Conservation (phyloP, 345 rosid genomes). For the Pugionium dolabratum region DNA sequence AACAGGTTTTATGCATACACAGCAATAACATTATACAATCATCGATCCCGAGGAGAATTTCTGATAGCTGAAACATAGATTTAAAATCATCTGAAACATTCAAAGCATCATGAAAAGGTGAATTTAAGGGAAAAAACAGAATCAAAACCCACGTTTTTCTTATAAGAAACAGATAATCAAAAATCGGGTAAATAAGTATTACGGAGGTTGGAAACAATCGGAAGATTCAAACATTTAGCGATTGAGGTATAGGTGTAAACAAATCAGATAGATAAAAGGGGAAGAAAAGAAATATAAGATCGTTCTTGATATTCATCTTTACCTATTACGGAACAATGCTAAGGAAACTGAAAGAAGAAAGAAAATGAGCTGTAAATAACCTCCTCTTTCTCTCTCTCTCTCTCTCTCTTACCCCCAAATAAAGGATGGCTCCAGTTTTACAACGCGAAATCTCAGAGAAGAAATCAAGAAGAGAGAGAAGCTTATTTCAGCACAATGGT, state of each 20-base stretch:
- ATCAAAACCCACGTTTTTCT: slow-evolving; percentile 22
- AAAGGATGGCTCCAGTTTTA: slow-evolving; percentile 32
- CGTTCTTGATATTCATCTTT: background rate
- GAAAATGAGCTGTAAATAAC: slow-evolving; percentile 38
- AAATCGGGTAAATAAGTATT: slow-evolving; percentile 1
- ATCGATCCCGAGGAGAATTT: background rate
- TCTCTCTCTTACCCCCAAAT: background rate
- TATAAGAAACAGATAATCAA: background rate
- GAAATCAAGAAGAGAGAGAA: slow-evolving; percentile 37
- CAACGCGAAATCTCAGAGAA: slow-evolving; percentile 23
- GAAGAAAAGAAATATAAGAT: background rate
- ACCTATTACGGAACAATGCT: slow-evolving; percentile 40
- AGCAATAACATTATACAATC: background rate
- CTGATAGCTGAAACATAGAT: background rate
- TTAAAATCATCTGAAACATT: background rate
- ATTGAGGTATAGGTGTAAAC: background rate
- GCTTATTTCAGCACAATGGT: slow-evolving; percentile 14
- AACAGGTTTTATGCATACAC: slow-evolving; percentile 12
- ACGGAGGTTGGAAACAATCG: slow-evolving; percentile 34
- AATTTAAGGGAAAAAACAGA: background rate
- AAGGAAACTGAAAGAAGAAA: slow-evolving; percentile 26
- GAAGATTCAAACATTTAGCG: slow-evolving; percentile 28
- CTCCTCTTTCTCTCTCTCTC: background rate
- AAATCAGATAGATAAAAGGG: background rate
- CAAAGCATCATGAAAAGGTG: background rate